Evolutionary conservation across 2,329 filamentous ascomycete genomes (phyloP).

Genomic region (Zymoseptoria crescenta): DNA sequence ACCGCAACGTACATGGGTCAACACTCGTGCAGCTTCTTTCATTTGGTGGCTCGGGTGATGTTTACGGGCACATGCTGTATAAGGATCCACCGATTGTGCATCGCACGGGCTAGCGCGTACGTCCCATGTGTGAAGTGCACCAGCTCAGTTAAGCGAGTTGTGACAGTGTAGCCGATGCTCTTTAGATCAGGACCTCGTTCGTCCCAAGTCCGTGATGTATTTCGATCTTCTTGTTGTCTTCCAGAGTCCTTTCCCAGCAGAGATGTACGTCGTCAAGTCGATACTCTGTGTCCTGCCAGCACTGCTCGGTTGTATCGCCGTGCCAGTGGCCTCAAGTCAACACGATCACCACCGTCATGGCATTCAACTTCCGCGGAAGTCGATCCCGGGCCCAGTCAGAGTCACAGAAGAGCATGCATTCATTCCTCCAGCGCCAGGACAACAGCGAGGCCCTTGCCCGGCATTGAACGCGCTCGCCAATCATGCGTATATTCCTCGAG

Average conservation of each 20-base stretch:
- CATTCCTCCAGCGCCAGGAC: background rate
- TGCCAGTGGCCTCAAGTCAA: background rate
- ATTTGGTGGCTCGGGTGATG: background rate
- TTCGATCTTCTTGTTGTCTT: background rate
- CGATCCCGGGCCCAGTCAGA: slow-evolving; percentile 2
- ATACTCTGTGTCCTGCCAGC: background rate
- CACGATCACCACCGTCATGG: background rate
- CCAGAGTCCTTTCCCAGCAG: background rate
- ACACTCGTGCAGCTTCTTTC: background rate
- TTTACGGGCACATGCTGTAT: background rate
- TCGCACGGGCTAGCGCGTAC: background rate
- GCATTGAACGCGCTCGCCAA: slow-evolving; percentile 5
- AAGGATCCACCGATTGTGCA: background rate
- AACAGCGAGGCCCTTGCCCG: slow-evolving; percentile 4
- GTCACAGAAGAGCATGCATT: slow-evolving; percentile 4
- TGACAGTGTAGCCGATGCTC: background rate
- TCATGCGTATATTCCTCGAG: slow-evolving; percentile 15
- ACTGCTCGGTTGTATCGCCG: background rate
- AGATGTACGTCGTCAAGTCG: background rate
- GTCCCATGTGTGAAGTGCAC: background rate
- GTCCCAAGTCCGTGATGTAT: background rate
- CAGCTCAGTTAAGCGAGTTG: background rate
- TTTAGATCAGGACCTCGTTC: background rate
- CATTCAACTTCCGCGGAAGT: background rate
- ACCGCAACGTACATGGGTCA: background rate